Evolutionary conservation across 208 protist species (phyloP).

Genomic region (Acanthamoeba healyi): DNA sequence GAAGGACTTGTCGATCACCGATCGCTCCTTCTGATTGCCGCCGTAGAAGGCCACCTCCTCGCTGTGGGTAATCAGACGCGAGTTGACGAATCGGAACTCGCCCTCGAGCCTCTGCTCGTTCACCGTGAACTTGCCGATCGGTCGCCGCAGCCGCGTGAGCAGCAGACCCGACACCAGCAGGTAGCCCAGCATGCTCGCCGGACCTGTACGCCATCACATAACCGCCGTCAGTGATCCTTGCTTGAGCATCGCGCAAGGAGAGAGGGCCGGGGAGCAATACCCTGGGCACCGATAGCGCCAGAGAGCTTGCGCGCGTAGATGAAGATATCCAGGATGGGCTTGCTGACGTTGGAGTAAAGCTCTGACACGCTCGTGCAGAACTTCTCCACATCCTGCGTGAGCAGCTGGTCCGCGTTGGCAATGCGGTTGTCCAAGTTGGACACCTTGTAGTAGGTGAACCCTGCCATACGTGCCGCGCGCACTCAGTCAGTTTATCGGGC

Average conservation of each 20-base stretch:
- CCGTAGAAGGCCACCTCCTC: constrained; percentile 90
- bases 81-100: constrained; percentile 88
- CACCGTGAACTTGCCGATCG: constrained; percentile 83
- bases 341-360: constrained; percentile 88
- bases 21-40: constrained; percentile 82
- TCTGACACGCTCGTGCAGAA: constrained; percentile 86
- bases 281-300: constrained; percentile 80
- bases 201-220: no score
- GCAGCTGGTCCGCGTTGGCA: constrained; percentile 88
- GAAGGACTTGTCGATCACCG: constrained; percentile 82
- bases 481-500: no score
- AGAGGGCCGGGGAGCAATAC: neutral
- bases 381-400: constrained; percentile 88
- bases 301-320: constrained; percentile 86
- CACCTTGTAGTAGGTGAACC: constrained; percentile 88
- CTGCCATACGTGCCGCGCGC: no score
- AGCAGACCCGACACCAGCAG: constrained; percentile 86
- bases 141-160: constrained; percentile 80
- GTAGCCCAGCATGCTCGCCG: constrained; percentile 87
- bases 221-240: no score
- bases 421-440: constrained; percentile 88
- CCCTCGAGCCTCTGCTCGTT: constrained; percentile 87
- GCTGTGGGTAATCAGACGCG: constrained; percentile 86
- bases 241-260: no score
- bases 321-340: constrained; percentile 88